Base-by-base conservation (phyloP, 192 early-diverging fungal genomes). In the Endogone sp. region DNA sequence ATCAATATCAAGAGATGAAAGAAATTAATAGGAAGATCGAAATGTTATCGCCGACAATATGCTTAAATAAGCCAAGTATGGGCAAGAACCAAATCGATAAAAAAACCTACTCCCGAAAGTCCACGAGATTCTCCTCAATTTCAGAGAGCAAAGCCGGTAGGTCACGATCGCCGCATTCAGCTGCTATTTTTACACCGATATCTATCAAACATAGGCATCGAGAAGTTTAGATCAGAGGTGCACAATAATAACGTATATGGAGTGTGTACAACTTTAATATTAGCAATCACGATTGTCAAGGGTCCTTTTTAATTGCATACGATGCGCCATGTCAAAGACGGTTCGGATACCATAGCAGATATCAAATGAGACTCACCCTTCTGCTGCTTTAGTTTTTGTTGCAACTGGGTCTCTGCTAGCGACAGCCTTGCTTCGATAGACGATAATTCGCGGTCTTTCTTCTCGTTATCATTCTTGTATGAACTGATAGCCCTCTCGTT, bases 1-100 rank as follows among this genome's bases (percentile, higher is more conserved):
- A 71, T 66, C n/a, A n/a, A 56, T 71, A 78, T 30, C 73, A 63
- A 1, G 37, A 16, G 16, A 0, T 6, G 16, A 49, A 16, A 49
- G 0, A 0, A 16, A 49, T 49, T 49, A 49, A 16, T 1, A 16
- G 9, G 37, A 49, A 49, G 16, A 44, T n/a, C n/a, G n/a, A 49
- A 49, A 49, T 49, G 37, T 49, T 16, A 49, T 16, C 37, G 16
- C 16, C 37, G 16, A 16, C 16, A 49, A 49, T 1, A 6, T 1
- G 16, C 16, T 6, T 49, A 6, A 49, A 49, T 1, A 49, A 49
- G 37, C n/a, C n/a, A n/a, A n/a, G n/a, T n/a, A 49, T 49, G 4
- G 37, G 37, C 37, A 44, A 13, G 4, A 44, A 13, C 4, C 13
- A 44, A 49, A 49, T 11, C 6, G 16, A 11, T 11, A 6, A 16